phyloP scores from a whole-genome alignment of 768 basidiomycete species.

The Tricholoma matsutake region DNA sequence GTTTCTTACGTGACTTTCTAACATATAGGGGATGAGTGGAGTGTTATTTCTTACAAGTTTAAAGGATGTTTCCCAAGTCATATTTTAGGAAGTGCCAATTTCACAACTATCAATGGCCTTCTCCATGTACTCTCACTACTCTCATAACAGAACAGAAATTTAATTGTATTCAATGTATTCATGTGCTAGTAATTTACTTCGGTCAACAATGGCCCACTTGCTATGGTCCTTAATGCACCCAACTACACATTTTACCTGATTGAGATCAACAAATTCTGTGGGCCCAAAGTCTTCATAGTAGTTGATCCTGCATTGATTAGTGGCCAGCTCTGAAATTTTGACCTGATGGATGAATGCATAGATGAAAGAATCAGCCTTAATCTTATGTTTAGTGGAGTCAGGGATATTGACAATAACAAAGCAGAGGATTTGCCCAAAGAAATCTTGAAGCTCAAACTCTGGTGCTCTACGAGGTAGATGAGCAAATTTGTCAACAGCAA shows the following conservation, averaged over 20 bases:
- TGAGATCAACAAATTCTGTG: constrained; percentile 24
- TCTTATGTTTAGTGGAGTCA: constrained; percentile 7
- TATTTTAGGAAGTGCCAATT: neutral
- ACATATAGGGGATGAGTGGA: neutral
- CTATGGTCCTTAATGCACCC: constrained; percentile 15
- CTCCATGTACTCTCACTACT: too few relatives aligned
- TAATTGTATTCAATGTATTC: neutral
- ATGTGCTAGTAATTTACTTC: neutral
- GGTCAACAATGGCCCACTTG: neutral
- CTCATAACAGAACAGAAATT: neutral
- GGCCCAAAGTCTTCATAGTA: constrained; percentile 17
- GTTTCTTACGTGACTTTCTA: neutral
- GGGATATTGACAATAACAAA: constrained; percentile 25
- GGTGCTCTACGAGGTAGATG: constrained; percentile 3
- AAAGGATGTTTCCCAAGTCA: neutral
- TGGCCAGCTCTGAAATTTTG: neutral
- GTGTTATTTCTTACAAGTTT: neutral
- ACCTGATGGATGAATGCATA: constrained; percentile 19
- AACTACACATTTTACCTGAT: constrained; percentile 24
- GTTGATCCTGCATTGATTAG: constrained; percentile 18
- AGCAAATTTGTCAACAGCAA: constrained; percentile 27
- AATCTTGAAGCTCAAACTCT: constrained; percentile 12
- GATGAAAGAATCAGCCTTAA: constrained; percentile 17
- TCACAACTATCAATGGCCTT: neutral
- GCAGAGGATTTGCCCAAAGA: constrained; percentile 31